phyloP scores from a whole-genome alignment of 371 early-diverging fungal species.

The Paraphysoderma sedebokerense region DNA sequence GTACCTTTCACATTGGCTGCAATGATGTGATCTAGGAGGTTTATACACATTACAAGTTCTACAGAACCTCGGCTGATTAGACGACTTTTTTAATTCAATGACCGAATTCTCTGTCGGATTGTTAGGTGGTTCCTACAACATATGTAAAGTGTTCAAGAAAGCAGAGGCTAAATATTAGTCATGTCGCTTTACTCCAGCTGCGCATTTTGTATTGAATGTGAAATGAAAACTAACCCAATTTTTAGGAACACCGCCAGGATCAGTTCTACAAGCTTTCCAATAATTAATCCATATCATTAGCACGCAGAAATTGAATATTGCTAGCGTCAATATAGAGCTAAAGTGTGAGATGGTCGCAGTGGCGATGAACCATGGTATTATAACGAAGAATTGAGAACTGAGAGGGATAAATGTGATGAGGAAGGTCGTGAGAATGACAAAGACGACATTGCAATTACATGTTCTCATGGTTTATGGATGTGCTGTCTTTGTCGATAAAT shows the following conservation, averaged over 20 bases:
- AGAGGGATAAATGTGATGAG: conserved; percentile 33
- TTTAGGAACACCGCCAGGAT: conserved; percentile 62
- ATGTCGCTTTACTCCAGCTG: neutral
- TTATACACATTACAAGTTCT: conserved; percentile 53
- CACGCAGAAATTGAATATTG: conserved; percentile 46
- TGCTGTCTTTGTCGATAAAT: too few species aligned
- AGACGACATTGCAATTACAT: neutral
- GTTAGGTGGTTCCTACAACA: conserved; percentile 23
- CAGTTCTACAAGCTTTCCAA: conserved; percentile 47
- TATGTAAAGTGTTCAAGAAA: neutral
- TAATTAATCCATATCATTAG: conserved; percentile 59
- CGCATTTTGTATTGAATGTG: neutral
- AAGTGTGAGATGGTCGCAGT: too few species aligned
- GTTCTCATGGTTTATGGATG: neutral
- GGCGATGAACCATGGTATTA: conserved; percentile 18
- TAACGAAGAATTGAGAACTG: conserved; percentile 32
- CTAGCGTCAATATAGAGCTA: conserved; percentile 21
- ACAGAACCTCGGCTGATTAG: conserved; percentile 52
- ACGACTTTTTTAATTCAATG: conserved; percentile 51
- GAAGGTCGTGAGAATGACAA: conserved; percentile 10
- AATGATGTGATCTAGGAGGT: conserved; percentile 72
- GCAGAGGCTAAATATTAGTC: neutral
- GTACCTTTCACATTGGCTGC: conserved; percentile 44
- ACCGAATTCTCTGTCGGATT: conserved; percentile 22
- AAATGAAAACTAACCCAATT: conserved; percentile 31